phyloP scores from a whole-genome alignment of 140 eudicot species.

The Stevia rebaudiana region DNA sequence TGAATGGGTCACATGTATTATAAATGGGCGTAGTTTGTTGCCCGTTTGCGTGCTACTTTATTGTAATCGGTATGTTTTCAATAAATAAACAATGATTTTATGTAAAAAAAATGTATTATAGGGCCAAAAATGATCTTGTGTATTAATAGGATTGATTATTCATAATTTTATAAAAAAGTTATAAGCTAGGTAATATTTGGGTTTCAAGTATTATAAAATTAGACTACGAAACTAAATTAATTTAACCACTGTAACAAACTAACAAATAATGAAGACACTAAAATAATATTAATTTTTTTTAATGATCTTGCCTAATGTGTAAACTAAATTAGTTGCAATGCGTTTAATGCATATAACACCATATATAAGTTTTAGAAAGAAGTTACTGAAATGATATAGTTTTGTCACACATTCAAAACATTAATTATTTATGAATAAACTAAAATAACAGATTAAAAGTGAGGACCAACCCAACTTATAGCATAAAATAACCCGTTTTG shows the following conservation, averaged over 20 bases:
- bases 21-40: no score
- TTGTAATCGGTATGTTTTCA: no score
- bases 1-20: background rate
- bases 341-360: background rate
- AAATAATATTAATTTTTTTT: no score
- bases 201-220: background rate
- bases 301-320: no score
- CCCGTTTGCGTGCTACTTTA: no score
- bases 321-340: no score
- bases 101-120: background rate
- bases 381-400: background rate
- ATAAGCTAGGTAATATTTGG: background rate
- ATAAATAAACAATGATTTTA: no score
- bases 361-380: background rate
- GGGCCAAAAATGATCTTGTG: background rate
- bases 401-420: background rate
- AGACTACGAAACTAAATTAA: background rate
- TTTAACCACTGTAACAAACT: background rate
- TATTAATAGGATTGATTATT: background rate
- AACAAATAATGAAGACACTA: background rate
- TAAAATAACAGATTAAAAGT: background rate
- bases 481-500: background rate
- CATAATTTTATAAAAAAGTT: background rate
- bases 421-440: no score
- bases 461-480: background rate